These are phyloP conservation scores for Clathrus columnatus DNA, from an alignment of 768 basidiomycete genomes.

Conservation along the genomic window DNA sequence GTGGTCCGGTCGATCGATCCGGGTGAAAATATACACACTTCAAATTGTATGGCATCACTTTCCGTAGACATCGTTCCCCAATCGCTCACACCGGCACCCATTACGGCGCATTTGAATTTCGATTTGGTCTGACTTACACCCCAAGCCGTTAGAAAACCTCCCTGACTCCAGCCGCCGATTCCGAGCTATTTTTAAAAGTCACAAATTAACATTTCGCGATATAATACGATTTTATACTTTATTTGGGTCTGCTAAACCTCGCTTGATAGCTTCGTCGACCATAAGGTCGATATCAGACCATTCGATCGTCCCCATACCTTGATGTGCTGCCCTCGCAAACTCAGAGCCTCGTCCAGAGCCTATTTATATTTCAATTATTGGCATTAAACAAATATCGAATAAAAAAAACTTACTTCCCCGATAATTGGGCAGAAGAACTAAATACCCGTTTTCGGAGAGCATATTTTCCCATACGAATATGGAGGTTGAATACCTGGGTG, in stretches of 20 bases:
- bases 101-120: constrained; percentile 10
- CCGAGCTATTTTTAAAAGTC: constrained; percentile 5
- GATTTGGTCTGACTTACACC: constrained; percentile 13
- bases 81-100: constrained; percentile 11
- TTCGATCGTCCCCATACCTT: constrained; percentile 11
- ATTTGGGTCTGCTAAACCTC: constrained; percentile 9
- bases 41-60: constrained; percentile 9
- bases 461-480: not conserved
- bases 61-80: constrained; percentile 10
- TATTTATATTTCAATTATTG: not conserved
- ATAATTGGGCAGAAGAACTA: constrained; percentile 11
- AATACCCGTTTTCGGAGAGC: constrained; percentile 8
- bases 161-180: constrained; percentile 14
- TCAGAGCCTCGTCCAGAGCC: constrained; percentile 11
- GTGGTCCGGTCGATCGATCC: not conserved
- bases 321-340: constrained; percentile 9
- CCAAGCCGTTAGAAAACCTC: constrained; percentile 13
- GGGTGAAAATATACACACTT: constrained; percentile 1
- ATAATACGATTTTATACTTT: not conserved
- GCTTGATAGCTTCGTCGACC: constrained; percentile 11
- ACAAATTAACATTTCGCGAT: not conserved
- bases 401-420: constrained; percentile 11
- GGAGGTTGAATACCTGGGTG: not conserved
- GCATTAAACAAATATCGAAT: not conserved
- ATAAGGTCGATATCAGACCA: constrained; percentile 14